Evolutionary conservation across 1,284 basidiomycete species (phyloP), one percentile per base, ranked within the genome.

Genomic region (Takashimella koratensis): DNA sequence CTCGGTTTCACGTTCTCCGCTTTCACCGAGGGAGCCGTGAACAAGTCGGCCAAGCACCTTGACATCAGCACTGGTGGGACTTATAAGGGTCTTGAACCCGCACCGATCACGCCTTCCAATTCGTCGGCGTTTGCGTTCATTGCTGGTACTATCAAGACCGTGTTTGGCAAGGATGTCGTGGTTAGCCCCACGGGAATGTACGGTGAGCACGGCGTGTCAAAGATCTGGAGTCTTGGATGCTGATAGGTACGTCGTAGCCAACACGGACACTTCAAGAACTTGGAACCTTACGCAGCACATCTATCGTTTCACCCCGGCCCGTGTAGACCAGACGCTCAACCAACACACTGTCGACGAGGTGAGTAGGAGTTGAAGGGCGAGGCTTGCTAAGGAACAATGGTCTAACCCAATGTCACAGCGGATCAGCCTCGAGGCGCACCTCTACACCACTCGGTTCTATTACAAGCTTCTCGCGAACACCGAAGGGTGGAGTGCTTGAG

Each of bases 341-440:
- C 70, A 76, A 19, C 80, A 81, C 59, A 80, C 80, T 1, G 79
- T 81, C 27, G 68, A 81, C 58, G 80, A 81, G 59, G 66, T 67
- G 41, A 54, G 66, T 48, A 22, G 4, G n/a, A n/a, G n/a, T n/a
- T n/a, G n/a, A n/a, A 27, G 20, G 12, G 10, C 13, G 20, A 5
- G 20, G 6, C 47, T 21, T 8, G 12, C 20, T 20, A n/a, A n/a
- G n/a, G n/a, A n/a, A n/a, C n/a, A n/a, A n/a, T n/a, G n/a, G n/a
- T n/a, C n/a, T n/a, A n/a, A n/a, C n/a, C n/a, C n/a, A n/a, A 10
- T 21, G n/a, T 8, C 41, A 21, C 43, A 69, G 73, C 61, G 72
- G 42, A 73, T 76, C 57, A 66, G 65, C 43, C 60, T 74, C 21
- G 59, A 63, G 20, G 77, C 72, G 0, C 74, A 80, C 56, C 69